These are phyloP conservation scores for Aureobasidium lini DNA, from an alignment of 2,329 filamentous ascomycete species.

Conservation along the genomic window DNA sequence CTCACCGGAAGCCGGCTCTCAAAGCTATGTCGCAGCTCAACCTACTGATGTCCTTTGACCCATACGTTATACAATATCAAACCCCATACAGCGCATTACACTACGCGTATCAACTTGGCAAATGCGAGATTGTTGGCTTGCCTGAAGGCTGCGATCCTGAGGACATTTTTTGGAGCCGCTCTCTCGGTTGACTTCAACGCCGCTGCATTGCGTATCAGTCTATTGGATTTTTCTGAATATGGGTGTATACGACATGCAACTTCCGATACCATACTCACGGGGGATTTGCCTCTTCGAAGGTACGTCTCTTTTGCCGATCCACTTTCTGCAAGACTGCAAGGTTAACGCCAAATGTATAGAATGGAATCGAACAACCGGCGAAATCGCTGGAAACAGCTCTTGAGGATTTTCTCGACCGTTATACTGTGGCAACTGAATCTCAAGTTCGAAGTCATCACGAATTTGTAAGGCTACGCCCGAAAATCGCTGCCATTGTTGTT, in stretches of 20 bases:
- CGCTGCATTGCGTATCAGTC: neutral
- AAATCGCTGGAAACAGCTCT: neutral
- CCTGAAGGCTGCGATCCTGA: neutral
- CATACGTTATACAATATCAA: neutral
- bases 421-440: neutral
- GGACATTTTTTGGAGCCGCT: neutral
- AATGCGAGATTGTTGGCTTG: neutral
- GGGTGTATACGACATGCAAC: neutral
- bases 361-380: no score
- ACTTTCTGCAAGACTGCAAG: accelerated
- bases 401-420: neutral
- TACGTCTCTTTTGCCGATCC: no score
- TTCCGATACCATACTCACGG: no score
- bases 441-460: neutral
- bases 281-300: no score
- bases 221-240: neutral
- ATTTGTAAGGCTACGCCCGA: neutral
- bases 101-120: neutral
- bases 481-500: neutral
- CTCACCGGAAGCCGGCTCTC: neutral
- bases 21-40: neutral
- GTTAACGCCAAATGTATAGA: no score
- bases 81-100: neutral
- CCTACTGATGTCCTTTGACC: neutral
- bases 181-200: neutral